Conservation (phyloP, 1,139 yeast species). For the Candida sp. region DNA sequence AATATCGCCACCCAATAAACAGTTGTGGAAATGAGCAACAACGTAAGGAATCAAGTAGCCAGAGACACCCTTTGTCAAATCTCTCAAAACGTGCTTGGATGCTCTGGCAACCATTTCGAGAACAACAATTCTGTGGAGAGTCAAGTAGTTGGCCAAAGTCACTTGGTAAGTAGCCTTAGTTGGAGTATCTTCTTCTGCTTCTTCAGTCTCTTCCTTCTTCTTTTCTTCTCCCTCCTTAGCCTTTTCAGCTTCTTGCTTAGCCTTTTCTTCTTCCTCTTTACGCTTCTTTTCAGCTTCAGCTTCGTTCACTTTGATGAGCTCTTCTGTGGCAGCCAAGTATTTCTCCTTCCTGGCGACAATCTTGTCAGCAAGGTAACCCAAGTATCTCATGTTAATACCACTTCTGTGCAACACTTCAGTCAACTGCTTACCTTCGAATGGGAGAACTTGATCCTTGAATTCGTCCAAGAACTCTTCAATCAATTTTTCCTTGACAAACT, state of each 20-base stretch:
- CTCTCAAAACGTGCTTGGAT: conserved; percentile 73
- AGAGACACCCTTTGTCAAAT: conserved; percentile 52
- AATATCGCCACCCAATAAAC: conserved; percentile 59
- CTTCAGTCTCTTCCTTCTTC: conserved; percentile 26
- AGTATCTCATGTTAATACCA: conserved; percentile 91
- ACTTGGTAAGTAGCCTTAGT: conserved; percentile 50
- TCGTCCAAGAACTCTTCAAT: conserved; percentile 69
- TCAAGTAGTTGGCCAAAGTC: conserved; percentile 41
- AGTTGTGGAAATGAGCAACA: conserved; percentile 75
- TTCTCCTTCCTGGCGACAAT: conserved; percentile 28
- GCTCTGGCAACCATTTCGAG: conserved; percentile 84
- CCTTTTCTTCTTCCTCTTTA: conserved; percentile 27
- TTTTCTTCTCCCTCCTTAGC: conserved; percentile 20
- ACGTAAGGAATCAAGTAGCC: conserved; percentile 57
- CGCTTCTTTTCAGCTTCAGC: conserved; percentile 26
- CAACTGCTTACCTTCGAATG: conserved; percentile 83
- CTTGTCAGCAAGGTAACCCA: conserved; percentile 63
- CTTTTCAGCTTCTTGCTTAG: conserved; percentile 23
- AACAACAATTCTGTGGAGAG: conserved; percentile 53
- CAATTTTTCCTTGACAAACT: conserved; percentile 59
- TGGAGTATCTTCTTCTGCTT: conserved; percentile 30
- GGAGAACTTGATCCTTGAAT: conserved; percentile 59
- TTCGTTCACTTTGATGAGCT: conserved; percentile 25
- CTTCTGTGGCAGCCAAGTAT: conserved; percentile 23
- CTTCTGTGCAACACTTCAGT: conserved; percentile 69